A percentile compares a stretch with the other conserved stretches of the same genome.
Conservation (phyloP, 768 basidiomycete genomes). For the Agaricus blazei region DNA sequence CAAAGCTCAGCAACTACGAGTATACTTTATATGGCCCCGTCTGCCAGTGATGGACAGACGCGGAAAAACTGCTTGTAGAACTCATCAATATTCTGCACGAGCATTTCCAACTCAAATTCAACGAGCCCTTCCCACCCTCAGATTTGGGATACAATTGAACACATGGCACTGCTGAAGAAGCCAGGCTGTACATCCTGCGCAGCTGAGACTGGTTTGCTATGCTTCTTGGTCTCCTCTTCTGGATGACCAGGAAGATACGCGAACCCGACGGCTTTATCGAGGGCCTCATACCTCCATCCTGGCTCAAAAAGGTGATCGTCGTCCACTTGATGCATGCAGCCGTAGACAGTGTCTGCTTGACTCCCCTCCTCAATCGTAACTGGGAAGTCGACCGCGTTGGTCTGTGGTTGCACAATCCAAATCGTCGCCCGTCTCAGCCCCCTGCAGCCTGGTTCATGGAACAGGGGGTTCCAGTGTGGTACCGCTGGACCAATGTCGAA, state of each 20-base stretch:
- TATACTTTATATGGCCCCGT: background rate
- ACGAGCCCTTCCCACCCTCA: background rate
- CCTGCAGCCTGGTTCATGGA: background rate
- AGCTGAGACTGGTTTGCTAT: background rate
- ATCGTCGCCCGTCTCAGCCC: background rate
- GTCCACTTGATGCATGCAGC: background rate
- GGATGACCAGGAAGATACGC: background rate
- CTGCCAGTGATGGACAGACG: no score
- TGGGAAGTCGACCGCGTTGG: background rate
- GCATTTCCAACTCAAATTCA: background rate
- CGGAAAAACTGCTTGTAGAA: no score
- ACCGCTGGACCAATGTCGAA: background rate
- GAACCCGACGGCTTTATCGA: background rate
- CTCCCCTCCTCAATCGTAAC: background rate
- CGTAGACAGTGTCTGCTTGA: background rate
- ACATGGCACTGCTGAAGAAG: background rate
- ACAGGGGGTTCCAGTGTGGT: background rate
- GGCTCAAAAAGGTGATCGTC: background rate
- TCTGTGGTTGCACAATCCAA: background rate
- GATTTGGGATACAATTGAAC: background rate
- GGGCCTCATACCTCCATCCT: background rate
- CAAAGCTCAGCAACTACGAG: background rate
- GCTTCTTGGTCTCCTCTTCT: background rate
- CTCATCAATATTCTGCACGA: no score
- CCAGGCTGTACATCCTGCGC: no score